Base-by-base conservation (phyloP, 1,139 yeast species). In the Candida frijolesensis region DNA sequence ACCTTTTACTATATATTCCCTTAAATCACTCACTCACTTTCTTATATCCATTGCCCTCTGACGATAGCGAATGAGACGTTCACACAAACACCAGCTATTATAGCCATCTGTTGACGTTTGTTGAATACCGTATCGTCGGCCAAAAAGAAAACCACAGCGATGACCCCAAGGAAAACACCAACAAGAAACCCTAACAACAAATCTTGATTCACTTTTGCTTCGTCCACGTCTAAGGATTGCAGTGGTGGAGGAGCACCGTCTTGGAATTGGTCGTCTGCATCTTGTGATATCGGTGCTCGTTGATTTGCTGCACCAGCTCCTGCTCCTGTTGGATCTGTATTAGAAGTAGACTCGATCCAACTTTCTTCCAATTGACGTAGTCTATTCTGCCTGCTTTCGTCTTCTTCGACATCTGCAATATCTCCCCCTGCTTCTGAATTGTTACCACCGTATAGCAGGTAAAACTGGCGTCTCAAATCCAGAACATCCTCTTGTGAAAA, bases 261-360 rank as follows among this genome's bases (percentile, higher is more conserved):
- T 32, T 45, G 47, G 38, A 51, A 25, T 39, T 49, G 47, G 4
- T 37, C 40, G 11, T 37, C 40, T 2, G 4, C 40, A 16, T 45
- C 51, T 9, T 44, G 42, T 3, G 37, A 19, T 39, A 25, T 18
- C 10, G 50, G 40, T 22, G 53, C 48, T 12, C 46, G 45, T 2
- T 46, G 53, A 11, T 50, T 35, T 2, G 60, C 51, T 51, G 34
- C 2, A 4, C 29, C 8, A 8, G 29, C 29, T 25, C 29, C 29
- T 25, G 10, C 29, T 22, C 25, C 25, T 22, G 25, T 7, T 25
- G 60, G 51, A 18, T 51, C 55, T 6, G 59, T 63, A 48, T 68
- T 77, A 7, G 83, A 90, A 0, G 94, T 87, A 46, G 88, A 84
- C 60, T 91, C 96, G 53, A 91, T 88, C 97, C 97, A 91, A 52